Evolutionary conservation across 306 rosid genomes (phyloP), one percentile per base, ranked within the genome.

Genomic region (Myrica gale): DNA sequence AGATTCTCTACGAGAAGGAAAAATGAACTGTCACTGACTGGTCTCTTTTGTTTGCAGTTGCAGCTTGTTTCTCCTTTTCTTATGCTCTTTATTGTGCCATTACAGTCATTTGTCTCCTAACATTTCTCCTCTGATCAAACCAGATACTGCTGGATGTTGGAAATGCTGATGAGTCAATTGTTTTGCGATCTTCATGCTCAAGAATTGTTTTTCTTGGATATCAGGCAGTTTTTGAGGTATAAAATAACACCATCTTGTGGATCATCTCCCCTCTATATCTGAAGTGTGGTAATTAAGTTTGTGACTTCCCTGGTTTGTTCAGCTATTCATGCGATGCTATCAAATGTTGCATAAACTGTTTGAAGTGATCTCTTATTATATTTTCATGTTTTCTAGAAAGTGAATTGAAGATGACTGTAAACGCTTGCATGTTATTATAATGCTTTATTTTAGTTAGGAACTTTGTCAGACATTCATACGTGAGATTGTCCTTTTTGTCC

Each of bases 141-240:
- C 88, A 95, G 99, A 84, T 89, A 67, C 97, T 88, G 83, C 56
- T 89, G 65, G 97, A 96, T 79, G 67, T 86, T 88, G 99, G 93
- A 81, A 88, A 85, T 88, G 86, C 76, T 52, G 56, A 74, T 5
- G 55, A 80, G 80, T 89, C 96, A 80, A 87, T 96, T 75, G 56
- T 88, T 79, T 90, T 88, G 62, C 89, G 91, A 44, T 88, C 98
- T 57, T 17, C 93, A 63, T 83, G 91, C 92, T 90, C 96, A 73
- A 79, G 84, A 80, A 78, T 96, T 72, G 84, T 73, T 67, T 96
- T 96, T 81, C 85, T 75, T 77, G 99, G 99, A 66, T 88, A 88
- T 74, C 98, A 82, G 73, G 93, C 96, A 67, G 98, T 81, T 72
- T 90, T 88, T 74, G 82, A 48, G 98, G 99, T 89, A 89, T 50